Conservation (phyloP, 2,329 filamentous ascomycete species). For the Xylaria sp. region DNA sequence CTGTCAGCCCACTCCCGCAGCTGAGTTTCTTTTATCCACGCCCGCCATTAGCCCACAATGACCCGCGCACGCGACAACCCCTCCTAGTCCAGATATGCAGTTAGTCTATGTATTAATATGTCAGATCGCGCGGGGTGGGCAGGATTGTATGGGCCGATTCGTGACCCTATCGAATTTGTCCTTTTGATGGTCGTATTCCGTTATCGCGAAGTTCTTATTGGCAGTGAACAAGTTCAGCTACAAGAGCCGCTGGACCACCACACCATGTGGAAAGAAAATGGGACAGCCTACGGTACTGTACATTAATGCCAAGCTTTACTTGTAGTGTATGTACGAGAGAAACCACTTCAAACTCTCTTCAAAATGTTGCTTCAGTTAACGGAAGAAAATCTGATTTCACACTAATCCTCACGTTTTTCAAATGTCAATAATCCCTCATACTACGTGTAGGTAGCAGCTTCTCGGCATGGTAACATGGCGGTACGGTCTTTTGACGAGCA, state of each 20-base stretch:
- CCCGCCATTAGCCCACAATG: background rate
- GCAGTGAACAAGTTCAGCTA: conserved; percentile 19
- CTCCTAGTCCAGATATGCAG: conserved; percentile 6
- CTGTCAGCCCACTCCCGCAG: background rate
- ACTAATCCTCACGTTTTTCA: background rate
- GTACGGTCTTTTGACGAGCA: background rate
- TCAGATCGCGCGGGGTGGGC: conserved; percentile 28
- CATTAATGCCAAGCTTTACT: conserved; percentile 8
- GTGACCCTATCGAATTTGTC: conserved; percentile 24
- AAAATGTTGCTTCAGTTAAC: conserved; percentile 1
- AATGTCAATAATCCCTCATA: conserved; percentile 22
- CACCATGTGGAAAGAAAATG: background rate
- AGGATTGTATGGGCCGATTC: conserved; percentile 1
- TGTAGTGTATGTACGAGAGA: background rate
- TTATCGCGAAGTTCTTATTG: conserved; percentile 27
- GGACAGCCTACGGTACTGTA: no score
- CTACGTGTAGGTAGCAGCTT: background rate
- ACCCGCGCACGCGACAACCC: conserved; percentile 20
- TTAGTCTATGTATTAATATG: background rate
- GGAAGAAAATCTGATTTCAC: conserved; percentile 1
- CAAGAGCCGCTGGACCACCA: conserved; percentile 2
- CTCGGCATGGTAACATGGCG: background rate
- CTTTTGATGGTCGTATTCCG: conserved; percentile 3
- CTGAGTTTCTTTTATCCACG: background rate
- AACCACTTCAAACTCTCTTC: background rate